These are phyloP conservation scores for Pleurotus giganteus DNA, from an alignment of 768 basidiomycete genomes.

Conservation along the genomic window DNA sequence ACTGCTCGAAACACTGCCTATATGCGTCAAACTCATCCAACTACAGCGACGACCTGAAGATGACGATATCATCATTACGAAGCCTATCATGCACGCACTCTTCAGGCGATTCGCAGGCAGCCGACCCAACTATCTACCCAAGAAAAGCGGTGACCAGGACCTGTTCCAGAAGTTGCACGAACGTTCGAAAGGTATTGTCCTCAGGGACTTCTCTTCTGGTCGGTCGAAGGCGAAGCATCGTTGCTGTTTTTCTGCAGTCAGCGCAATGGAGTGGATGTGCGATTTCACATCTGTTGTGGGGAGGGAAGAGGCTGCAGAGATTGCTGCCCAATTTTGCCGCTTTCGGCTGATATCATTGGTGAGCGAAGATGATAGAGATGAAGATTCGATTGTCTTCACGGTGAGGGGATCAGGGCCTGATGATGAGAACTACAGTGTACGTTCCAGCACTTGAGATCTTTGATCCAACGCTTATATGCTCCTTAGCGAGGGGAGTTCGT, in stretches of 20 bases:
- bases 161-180: constrained; percentile 6
- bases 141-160: constrained; percentile 21
- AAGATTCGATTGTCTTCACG: constrained; percentile 67
- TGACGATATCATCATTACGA: constrained; percentile 76
- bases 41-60: constrained; percentile 69
- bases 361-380: constrained; percentile 61
- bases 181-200: constrained; percentile 6
- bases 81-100: constrained; percentile 65
- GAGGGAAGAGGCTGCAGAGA: constrained; percentile 75
- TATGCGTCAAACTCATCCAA: constrained; percentile 77
- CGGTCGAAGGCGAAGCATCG: constrained; percentile 12
- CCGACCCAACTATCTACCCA: constrained; percentile 55
- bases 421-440: constrained; percentile 54
- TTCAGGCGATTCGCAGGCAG: constrained; percentile 72
- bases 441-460: constrained; percentile 24
- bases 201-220: constrained; percentile 4
- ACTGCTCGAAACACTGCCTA: constrained; percentile 69
- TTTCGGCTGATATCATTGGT: constrained; percentile 67
- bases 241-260: constrained; percentile 62
- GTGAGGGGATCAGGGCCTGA: constrained; percentile 25
- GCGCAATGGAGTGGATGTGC: constrained; percentile 74
- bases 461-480: constrained; percentile 14
- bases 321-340: constrained; percentile 76
- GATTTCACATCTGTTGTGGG: constrained; percentile 78
- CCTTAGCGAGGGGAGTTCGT: constrained; percentile 96